Evolutionary conservation across 2,329 filamentous ascomycete species (phyloP).

Genomic region (Fusarium decemcellulare): DNA sequence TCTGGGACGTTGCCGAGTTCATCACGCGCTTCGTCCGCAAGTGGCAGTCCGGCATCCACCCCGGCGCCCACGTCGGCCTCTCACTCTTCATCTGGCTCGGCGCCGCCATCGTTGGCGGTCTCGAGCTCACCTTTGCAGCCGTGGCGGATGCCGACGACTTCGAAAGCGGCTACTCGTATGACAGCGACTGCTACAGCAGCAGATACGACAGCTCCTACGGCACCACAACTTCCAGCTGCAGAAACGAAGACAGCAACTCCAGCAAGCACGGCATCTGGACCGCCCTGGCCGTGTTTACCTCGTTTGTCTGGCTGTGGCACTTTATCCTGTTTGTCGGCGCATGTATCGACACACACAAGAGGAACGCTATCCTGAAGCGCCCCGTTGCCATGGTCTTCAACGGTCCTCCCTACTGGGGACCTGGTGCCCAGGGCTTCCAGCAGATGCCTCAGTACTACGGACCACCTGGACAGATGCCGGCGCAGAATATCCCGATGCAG

Average conservation of each 20-base stretch:
- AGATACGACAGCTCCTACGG: not conserved
- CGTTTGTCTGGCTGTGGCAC: slow-evolving; percentile 49
- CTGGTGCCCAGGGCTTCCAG: slow-evolving; percentile 49
- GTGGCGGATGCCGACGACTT: slow-evolving; percentile 26
- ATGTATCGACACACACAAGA: slow-evolving; percentile 55
- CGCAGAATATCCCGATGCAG: slow-evolving; percentile 41
- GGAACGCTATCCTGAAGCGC: slow-evolving; percentile 44
- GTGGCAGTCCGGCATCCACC: slow-evolving; percentile 55
- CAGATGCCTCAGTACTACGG: slow-evolving; percentile 43
- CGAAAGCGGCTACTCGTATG: slow-evolving; percentile 24
- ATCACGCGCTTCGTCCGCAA: slow-evolving; percentile 53
- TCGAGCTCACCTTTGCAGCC: slow-evolving; percentile 39
- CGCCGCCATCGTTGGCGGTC: slow-evolving; percentile 44
- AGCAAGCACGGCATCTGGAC: slow-evolving; percentile 30
- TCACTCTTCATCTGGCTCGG: slow-evolving; percentile 59
- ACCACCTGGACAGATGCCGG: slow-evolving; percentile 25
- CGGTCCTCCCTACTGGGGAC: slow-evolving; percentile 49
- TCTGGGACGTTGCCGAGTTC: slow-evolving; percentile 58
- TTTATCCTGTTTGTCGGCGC: slow-evolving; percentile 57
- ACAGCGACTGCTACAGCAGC: slow-evolving; percentile 11
- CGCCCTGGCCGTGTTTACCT: slow-evolving; percentile 42
- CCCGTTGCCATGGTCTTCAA: slow-evolving; percentile 46
- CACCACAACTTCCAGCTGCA: slow-evolving; percentile 12
- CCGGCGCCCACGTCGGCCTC: slow-evolving; percentile 59
- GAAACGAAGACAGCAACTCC: not conserved